Evolutionary conservation across 257 asterid species (phyloP).

Genomic region (Leptodermis oblonga): DNA sequence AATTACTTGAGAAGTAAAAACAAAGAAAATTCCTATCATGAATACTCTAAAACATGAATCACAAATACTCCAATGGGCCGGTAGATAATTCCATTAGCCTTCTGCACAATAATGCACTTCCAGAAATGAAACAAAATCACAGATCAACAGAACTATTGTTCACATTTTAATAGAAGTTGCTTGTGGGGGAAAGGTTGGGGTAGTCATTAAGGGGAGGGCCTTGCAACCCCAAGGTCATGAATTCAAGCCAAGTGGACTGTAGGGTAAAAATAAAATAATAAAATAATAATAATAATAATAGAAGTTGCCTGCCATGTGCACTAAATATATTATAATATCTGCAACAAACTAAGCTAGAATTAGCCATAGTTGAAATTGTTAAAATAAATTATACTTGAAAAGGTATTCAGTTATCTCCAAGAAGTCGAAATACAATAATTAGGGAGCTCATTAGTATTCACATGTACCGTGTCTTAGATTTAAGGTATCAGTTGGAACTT

Average conservation of each 20-base stretch:
- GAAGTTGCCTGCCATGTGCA: too few species aligned
- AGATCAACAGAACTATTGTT: not conserved
- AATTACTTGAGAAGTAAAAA: not conserved
- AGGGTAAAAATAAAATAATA: too few species aligned
- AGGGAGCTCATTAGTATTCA: not conserved
- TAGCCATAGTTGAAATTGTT: not conserved
- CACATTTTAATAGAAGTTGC: not conserved
- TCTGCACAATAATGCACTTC: not conserved
- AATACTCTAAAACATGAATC: not conserved
- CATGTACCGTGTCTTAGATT: not conserved
- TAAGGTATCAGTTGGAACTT: not conserved
- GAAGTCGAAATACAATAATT: not conserved
- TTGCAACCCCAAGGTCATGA: too few species aligned
- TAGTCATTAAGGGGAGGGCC: too few species aligned
- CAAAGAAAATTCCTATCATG: not conserved
- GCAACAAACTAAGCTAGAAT: not conserved
- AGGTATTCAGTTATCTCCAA: not conserved
- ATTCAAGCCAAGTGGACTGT: too few species aligned
- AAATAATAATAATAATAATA: too few species aligned
- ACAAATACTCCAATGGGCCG: not conserved
- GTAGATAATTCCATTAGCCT: not conserved
- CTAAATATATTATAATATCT: not conserved
- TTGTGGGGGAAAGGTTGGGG: too few species aligned
- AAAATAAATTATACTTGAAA: not conserved
- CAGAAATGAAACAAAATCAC: not conserved